These are phyloP conservation scores for Eimeria mitis DNA, from an alignment of 169 alveolate species.

Conservation along the genomic window DNA sequence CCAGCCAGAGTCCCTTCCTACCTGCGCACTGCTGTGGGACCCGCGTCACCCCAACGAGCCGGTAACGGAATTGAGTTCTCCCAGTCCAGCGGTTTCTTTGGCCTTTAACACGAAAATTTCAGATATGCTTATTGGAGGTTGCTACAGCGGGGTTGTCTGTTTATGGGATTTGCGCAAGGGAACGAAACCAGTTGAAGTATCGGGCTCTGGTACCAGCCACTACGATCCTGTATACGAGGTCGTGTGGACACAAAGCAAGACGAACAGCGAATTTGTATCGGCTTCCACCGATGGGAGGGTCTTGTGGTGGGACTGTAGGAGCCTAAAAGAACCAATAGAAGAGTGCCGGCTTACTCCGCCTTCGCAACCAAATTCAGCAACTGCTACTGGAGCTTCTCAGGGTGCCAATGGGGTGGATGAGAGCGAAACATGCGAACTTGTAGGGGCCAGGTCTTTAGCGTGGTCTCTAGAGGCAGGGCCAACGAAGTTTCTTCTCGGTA, in stretches of 20 bases:
- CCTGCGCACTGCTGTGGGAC: conserved; percentile 95
- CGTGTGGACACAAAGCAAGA: conserved; percentile 94
- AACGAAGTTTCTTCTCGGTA: conserved; percentile 94
- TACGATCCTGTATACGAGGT: conserved; percentile 96
- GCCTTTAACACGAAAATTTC: conserved; percentile 92
- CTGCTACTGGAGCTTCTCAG: conserved; percentile 78
- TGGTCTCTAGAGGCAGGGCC: conserved; percentile 96
- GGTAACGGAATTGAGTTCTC: conserved; percentile 76
- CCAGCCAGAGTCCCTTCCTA: conserved; percentile 95
- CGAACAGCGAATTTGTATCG: conserved; percentile 95
- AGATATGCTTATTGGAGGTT: conserved; percentile 94
- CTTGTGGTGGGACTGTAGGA: conserved; percentile 96
- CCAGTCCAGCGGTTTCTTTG: conserved; percentile 88
- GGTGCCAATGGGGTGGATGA: conserved; percentile 62
- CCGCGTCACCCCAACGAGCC: conserved; percentile 93
- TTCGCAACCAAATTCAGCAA: conserved; percentile 70
- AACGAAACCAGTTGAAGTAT: conserved; percentile 89
- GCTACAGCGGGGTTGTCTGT: conserved; percentile 93
- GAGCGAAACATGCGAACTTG: conserved; percentile 54
- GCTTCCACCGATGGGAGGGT: conserved; percentile 95
- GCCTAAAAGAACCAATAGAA: conserved; percentile 90
- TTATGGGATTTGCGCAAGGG: conserved; percentile 93
- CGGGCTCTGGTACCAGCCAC: conserved; percentile 93
- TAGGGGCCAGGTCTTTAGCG: conserved; percentile 95
- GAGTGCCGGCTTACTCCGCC: conserved; percentile 83